phyloP scores from a whole-genome alignment of 2,329 filamentous ascomycete genomes.

The Capronia epimyces region DNA sequence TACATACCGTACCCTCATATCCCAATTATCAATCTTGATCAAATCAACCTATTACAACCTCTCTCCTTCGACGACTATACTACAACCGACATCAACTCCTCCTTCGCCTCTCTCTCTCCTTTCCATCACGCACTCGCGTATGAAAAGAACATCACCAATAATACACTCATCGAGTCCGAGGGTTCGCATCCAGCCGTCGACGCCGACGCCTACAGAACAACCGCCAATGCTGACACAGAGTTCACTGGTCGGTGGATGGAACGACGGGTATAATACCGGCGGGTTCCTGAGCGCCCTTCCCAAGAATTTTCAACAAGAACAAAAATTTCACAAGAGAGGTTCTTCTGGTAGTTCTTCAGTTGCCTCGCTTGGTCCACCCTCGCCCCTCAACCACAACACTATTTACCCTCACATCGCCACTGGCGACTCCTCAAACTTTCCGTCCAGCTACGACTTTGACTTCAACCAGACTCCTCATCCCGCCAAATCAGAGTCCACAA shows the following conservation, averaged over 20 bases:
- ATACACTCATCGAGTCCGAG: conserved; percentile 16
- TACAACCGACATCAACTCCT: conserved; percentile 12
- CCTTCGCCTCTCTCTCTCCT: conserved; percentile 14
- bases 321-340: conserved; percentile 36
- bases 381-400: conserved; percentile 36
- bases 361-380: conserved; percentile 41
- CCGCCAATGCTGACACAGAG: conserved; percentile 25
- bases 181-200: conserved; percentile 26
- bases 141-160: conserved; percentile 20
- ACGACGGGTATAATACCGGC: conserved; percentile 21
- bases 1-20: neutral
- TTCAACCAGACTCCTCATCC: conserved; percentile 34
- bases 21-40: conserved; percentile 13
- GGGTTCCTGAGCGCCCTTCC: conserved; percentile 27
- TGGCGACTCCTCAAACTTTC: conserved; percentile 40
- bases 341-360: conserved; percentile 42
- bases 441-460: conserved; percentile 36
- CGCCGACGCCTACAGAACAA: conserved; percentile 19
- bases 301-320: conserved; percentile 27
- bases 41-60: conserved; percentile 1
- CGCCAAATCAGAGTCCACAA: conserved; percentile 48
- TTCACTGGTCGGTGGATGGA: conserved; percentile 25
- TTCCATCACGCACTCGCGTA: conserved; percentile 14
- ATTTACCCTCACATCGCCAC: conserved; percentile 38
- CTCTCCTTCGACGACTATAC: conserved; percentile 15